Percentiles rank a stretch among this genome's conserved stretches.
These are phyloP conservation scores for Alternaria ventricosa DNA, from an alignment of 2,329 filamentous ascomycete species.

Conservation along the genomic window DNA sequence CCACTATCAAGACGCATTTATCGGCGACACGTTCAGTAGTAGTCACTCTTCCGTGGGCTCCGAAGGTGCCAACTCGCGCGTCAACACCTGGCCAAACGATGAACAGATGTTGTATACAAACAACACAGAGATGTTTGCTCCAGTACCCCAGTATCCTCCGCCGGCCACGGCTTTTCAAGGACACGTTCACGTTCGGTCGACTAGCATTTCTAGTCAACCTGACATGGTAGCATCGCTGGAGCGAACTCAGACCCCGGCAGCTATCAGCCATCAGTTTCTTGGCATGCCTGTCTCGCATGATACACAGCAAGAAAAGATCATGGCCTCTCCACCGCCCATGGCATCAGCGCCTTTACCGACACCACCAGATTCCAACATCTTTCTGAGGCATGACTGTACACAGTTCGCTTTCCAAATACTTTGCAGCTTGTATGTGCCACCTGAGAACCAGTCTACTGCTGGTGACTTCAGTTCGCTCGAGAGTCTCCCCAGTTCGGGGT, in stretches of 20 bases:
- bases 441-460: slow-evolving; percentile 30
- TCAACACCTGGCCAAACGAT: slow-evolving; percentile 41
- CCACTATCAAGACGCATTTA: slow-evolving; percentile 44
- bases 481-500: slow-evolving; percentile 39
- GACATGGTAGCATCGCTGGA: slow-evolving; percentile 39
- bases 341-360: slow-evolving; percentile 38
- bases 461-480: slow-evolving; percentile 32
- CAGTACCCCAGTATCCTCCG: slow-evolving; percentile 34
- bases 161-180: slow-evolving; percentile 27
- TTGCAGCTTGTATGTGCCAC: slow-evolving; percentile 43
- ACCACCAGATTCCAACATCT: slow-evolving; percentile 29
- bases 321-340: slow-evolving; percentile 33
- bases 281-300: slow-evolving; percentile 33
- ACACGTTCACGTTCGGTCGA: slow-evolving; percentile 36
- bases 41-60: slow-evolving; percentile 45
- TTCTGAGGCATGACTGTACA: slow-evolving; percentile 44
- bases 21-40: slow-evolving; percentile 36
- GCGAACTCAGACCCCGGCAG: slow-evolving; percentile 29
- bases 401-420: slow-evolving; percentile 45
- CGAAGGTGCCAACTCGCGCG: slow-evolving; percentile 32
- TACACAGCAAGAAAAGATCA: slow-evolving; percentile 29
- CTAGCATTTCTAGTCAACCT: slow-evolving; percentile 41
- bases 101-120: slow-evolving; percentile 40
- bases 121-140: slow-evolving; percentile 35
- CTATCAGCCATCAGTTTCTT: slow-evolving; percentile 33